Base-by-base conservation (phyloP, 148 eudicot genomes). In the Fagopyrum esculentum region DNA sequence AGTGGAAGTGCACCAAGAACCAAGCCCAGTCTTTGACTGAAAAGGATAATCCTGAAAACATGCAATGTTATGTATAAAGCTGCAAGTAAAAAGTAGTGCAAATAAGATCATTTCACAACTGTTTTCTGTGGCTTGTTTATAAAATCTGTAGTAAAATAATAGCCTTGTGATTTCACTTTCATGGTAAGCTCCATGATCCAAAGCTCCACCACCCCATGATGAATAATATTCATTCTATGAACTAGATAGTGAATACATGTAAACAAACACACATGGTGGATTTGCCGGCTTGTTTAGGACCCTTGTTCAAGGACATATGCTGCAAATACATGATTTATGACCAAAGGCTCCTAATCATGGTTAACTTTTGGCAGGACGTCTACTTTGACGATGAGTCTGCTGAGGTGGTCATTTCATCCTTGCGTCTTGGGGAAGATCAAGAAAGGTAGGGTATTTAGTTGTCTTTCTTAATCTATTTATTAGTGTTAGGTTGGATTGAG, bases 301-400 rank as follows among this genome's bases (percentile, higher is more conserved):
- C 60, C 26, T 16, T 55, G 60, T 55, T 54, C 59, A 54, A 54
- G 59, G 59, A 16, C n/a, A 22, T 22, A 22, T 35, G 40, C 40
- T 35, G 40, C 40, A 35, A 35, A 35, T 35, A 35, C 40, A 35
- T 35, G 40, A 35, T 22, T 16, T 50, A 50, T 50, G 13, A 8
- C 13, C 54, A 50, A 50, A 10, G 54, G 29, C 8, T 57, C 10
- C 68, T 17, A 55, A 12, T 26, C 44, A 29, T 29, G 68, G 43
- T 26, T 61, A 9, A 26, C 15, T 29, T 81, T 83, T 76, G 76
- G 68, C 86, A 95, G 97, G 98, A 95, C 77, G 91, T 95, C 15
- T 95, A 92, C 77, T 90, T 95, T 84, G 98, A 95, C 75, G 98
- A 92, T 79, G 98, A 95, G 78, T 90, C 97, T 78, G 97, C 98